Evolutionary conservation across 2,329 filamentous ascomycete species (phyloP).

Genomic region (Fusarium longipes): DNA sequence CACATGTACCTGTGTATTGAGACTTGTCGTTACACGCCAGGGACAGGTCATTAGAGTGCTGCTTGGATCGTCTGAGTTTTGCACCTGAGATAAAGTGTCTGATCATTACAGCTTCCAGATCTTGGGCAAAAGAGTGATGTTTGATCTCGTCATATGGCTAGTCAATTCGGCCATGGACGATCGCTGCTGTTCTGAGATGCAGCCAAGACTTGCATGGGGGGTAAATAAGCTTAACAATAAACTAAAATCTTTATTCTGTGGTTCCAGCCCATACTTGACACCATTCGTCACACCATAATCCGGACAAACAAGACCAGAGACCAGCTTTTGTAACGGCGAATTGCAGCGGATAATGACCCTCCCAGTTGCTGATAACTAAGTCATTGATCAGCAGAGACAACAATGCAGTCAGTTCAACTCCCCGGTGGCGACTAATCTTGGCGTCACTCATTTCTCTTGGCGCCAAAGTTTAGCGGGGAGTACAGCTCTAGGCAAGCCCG

Average conservation of each 20-base stretch:
- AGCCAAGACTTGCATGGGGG: neutral
- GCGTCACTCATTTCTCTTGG: slow-evolving; percentile 17
- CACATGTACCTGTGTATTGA: too few species aligned
- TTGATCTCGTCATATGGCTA: too few species aligned
- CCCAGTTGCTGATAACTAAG: neutral
- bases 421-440: neutral
- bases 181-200: neutral
- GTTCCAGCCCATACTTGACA: neutral
- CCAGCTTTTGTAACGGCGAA: too few species aligned
- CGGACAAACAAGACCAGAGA: too few species aligned
- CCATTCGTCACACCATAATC: neutral
- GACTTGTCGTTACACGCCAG: too few species aligned
- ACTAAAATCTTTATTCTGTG: neutral
- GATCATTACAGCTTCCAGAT: too few species aligned
- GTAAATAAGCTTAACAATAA: neutral
- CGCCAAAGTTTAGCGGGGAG: slow-evolving; percentile 34
- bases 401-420: neutral
- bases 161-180: neutral
- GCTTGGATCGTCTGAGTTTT: too few species aligned
- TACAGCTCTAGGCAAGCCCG: slow-evolving; percentile 18
- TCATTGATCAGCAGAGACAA: neutral
- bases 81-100: too few species aligned
- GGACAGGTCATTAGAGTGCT: too few species aligned
- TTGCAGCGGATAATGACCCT: too few species aligned
- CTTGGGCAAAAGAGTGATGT: too few species aligned